These are phyloP conservation scores for Calonectria fujianensis DNA, from an alignment of 2,329 filamentous ascomycete species.

Conservation along the genomic window DNA sequence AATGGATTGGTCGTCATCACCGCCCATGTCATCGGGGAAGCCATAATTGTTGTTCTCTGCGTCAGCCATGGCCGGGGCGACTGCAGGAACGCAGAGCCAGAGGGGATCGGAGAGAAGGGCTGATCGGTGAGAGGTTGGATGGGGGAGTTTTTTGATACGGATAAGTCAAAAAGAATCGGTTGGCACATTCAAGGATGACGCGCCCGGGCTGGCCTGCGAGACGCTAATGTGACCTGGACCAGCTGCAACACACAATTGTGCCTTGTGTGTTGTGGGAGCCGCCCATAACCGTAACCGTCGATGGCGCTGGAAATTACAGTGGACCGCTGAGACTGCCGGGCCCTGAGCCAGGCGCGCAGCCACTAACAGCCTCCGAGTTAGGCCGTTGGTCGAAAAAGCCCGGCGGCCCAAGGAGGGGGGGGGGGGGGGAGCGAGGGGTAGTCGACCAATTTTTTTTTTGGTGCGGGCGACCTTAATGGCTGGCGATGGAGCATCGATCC, in stretches of 20 bases:
- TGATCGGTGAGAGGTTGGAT: conserved; percentile 42
- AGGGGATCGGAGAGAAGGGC: conserved; percentile 43
- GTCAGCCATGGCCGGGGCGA: conserved; percentile 63
- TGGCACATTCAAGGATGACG: conserved; percentile 54
- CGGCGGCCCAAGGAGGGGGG: background rate
- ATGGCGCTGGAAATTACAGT: conserved; percentile 39
- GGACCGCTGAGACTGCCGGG: conserved; percentile 6
- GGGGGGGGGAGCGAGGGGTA: background rate
- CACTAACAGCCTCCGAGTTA: conserved; percentile 13
- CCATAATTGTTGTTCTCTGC: conserved; percentile 66
- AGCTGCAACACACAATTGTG: background rate
- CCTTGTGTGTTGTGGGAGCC: background rate
- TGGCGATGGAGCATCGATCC: conserved; percentile 24
- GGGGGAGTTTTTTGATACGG: conserved; percentile 39
- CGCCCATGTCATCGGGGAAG: conserved; percentile 67
- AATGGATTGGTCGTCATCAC: conserved; percentile 70
- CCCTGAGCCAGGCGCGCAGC: conserved; percentile 6
- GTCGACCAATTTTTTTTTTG: conserved; percentile 32
- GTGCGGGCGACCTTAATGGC: conserved; percentile 24
- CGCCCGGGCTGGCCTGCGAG: conserved; percentile 55
- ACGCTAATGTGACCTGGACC: conserved; percentile 48
- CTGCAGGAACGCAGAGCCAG: conserved; percentile 53
- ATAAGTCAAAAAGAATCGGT: conserved; percentile 53
- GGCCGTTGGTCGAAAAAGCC: background rate
- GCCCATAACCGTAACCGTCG: background rate